Percentiles rank a stretch among this genome's conserved stretches.
These are phyloP conservation scores for Dillenia turbinata DNA, from an alignment of 164 flowering plant genomes.

Conservation along the genomic window DNA sequence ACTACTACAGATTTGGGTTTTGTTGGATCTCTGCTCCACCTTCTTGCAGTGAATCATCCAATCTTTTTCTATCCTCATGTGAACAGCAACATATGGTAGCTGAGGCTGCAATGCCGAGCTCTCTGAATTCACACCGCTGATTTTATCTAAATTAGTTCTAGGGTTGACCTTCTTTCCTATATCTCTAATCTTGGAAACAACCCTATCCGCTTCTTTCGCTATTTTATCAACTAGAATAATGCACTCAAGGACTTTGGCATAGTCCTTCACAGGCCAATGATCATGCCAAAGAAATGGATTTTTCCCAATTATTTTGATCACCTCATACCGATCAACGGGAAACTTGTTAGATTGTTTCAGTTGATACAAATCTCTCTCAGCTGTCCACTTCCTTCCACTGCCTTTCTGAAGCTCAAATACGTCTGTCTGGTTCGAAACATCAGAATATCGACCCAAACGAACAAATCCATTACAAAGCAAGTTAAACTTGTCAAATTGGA, in stretches of 20 bases:
- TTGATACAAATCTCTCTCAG: constrained; percentile 76
- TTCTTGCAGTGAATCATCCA: constrained; percentile 99
- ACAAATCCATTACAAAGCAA: constrained; percentile 79
- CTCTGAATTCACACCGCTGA: background rate
- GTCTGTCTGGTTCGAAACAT: constrained; percentile 36
- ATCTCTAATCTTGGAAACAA: constrained; percentile 66
- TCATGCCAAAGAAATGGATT: constrained; percentile 98
- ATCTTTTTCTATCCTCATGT: constrained; percentile 94
- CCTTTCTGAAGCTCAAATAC: constrained; percentile 64
- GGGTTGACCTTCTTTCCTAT: constrained; percentile 25
- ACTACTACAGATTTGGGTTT: constrained; percentile 73
- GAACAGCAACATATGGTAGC: constrained; percentile 76
- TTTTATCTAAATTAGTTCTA: constrained; percentile 7
- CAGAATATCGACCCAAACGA: constrained; percentile 53
- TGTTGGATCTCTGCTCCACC: constrained; percentile 59
- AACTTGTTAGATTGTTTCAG: constrained; percentile 37
- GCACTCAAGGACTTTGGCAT: constrained; percentile 82
- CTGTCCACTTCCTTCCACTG: constrained; percentile 91
- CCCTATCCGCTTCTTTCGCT: constrained; percentile 60
- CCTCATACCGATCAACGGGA: constrained; percentile 45
- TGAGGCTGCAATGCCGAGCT: constrained; percentile 11
- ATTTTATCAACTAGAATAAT: constrained; percentile 78
- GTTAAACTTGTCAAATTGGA: constrained; percentile 67
- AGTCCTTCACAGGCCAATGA: constrained; percentile 92
- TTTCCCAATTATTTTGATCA: constrained; percentile 68